Percentiles rank a stretch among this genome's conserved stretches.
These are phyloP conservation scores for Suillus variegatus DNA, from an alignment of 768 basidiomycete species.

Conservation along the genomic window DNA sequence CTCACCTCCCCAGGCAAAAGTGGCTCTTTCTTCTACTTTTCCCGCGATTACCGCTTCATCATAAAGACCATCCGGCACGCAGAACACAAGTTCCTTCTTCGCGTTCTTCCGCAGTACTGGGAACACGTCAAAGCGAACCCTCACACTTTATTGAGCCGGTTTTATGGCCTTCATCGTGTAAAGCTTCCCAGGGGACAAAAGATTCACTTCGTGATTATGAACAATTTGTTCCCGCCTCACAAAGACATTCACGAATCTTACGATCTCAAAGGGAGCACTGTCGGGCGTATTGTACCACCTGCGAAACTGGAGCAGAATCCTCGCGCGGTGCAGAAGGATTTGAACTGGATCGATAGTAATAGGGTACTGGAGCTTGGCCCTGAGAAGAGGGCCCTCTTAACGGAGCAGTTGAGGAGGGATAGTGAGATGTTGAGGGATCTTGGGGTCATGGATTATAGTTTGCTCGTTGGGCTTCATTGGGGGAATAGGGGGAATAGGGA, in stretches of 20 bases:
- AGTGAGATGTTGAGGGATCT: constrained; percentile 80
- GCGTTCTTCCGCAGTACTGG: constrained; percentile 83
- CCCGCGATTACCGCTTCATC: constrained; percentile 97
- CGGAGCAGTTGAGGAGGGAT: constrained; percentile 90
- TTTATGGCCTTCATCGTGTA: constrained; percentile 97
- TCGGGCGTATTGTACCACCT: constrained; percentile 86
- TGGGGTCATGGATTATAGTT: constrained; percentile 94
- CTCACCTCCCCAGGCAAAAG: constrained; percentile 98
- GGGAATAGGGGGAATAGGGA: constrained; percentile 90
- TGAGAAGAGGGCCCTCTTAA: constrained; percentile 88
- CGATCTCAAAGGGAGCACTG: constrained; percentile 93
- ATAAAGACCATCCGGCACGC: constrained; percentile 97
- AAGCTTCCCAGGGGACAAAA: constrained; percentile 92
- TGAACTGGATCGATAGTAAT: constrained; percentile 90
- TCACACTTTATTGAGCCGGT: constrained; percentile 89
- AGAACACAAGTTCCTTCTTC: constrained; percentile 92
- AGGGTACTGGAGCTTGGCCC: constrained; percentile 89
- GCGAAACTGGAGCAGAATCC: constrained; percentile 78
- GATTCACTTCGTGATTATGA: constrained; percentile 99
- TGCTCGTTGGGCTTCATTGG: constrained; percentile 93
- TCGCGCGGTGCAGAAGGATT: constrained; percentile 89
- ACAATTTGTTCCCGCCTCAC: constrained; percentile 97
- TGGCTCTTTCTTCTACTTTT: constrained; percentile 99
- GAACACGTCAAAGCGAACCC: constrained; percentile 87
- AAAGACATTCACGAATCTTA: constrained; percentile 97